phyloP scores from a whole-genome alignment of 306 rosid genomes.

The Sesbania bispinosa region DNA sequence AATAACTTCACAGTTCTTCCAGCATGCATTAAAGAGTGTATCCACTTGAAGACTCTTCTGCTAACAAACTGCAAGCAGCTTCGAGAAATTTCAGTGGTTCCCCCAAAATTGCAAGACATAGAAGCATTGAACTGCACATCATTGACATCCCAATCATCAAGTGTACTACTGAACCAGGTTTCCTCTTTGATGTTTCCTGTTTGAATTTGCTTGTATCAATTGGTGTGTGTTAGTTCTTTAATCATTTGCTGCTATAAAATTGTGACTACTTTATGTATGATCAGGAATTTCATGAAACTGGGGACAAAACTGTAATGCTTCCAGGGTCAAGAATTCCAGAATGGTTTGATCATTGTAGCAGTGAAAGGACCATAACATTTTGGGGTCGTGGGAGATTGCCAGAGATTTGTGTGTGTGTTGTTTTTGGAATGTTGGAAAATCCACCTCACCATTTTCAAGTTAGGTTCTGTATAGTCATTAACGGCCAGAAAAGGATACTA shows the following conservation, averaged over 20 bases:
- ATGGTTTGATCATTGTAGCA: too few species aligned
- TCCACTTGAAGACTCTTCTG: not conserved
- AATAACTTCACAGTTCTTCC: not conserved
- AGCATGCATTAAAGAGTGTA: conserved; percentile 9
- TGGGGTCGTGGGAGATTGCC: not conserved
- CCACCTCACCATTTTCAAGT: not conserved
- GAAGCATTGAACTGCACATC: conserved; percentile 23
- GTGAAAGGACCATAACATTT: not conserved
- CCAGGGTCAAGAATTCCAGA: conserved; percentile 16
- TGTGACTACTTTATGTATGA: not conserved
- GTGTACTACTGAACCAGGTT: conserved; percentile 16
- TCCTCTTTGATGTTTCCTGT: not conserved
- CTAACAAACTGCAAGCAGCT: not conserved
- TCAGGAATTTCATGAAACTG: not conserved
- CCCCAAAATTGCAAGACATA: not conserved
- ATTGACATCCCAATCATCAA: conserved; percentile 15
- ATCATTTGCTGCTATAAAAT: not conserved
- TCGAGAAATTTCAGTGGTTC: not conserved
- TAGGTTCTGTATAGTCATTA: not conserved
- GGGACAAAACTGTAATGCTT: not conserved
- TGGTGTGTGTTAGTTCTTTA: not conserved
- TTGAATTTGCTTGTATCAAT: not conserved
- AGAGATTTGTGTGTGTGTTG: not conserved
- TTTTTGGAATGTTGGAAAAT: not conserved
- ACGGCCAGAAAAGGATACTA: not conserved